Evolutionary conservation across 495 filamentous ascomycete species (phyloP), one percentile per base, ranked within the genome.

Genomic region (Xylaria venustula): DNA sequence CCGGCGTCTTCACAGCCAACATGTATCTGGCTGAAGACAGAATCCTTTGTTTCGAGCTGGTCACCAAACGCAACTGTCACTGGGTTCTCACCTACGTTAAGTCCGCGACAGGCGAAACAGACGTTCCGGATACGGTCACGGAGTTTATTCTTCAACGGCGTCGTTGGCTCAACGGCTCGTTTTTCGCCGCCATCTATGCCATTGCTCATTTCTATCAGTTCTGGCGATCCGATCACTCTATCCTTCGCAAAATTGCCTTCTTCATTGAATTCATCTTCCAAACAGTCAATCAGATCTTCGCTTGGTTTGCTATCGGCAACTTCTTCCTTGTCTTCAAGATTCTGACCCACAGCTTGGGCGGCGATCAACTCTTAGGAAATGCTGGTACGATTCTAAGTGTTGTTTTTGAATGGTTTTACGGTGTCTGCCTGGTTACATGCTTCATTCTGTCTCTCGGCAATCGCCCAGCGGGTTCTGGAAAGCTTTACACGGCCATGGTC

Each of bases 11-110:
- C 80, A 96, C 92, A 9, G 93, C 95, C 63, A 99, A 99, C 74
- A 99, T 99, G 95, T 99, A 99, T 70, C 85, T 99, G 58, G 95
- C 95, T 41, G 95, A 99, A 73, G 95, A 99, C 84, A 91, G 95
- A 77, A 99, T 99, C 68, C 86, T 99, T 36, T 99, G 95, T 75
- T 99, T 97, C 78, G 95, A 99, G 76, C 89, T 99, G 42, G 95
- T 99, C 49, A 88, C 92, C 20, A 99, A 99, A 77, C 87, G 95
- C 54, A 97, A 96, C 70, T 96, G 91, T 71, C 87, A 90, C 75
- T 99, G 95, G 95, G 89, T 98, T 60, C 76, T 99, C 63, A 91
- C 95, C 67, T 99, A 99, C 69, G 95, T 99, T 76, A 98, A 98
- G 75, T 96, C 91, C 0, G 90, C 95, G 2, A 93, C 86, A 7